Base-by-base conservation (phyloP, 2,329 filamentous ascomycete species). In the Phaeomoniella chlamydospora region DNA sequence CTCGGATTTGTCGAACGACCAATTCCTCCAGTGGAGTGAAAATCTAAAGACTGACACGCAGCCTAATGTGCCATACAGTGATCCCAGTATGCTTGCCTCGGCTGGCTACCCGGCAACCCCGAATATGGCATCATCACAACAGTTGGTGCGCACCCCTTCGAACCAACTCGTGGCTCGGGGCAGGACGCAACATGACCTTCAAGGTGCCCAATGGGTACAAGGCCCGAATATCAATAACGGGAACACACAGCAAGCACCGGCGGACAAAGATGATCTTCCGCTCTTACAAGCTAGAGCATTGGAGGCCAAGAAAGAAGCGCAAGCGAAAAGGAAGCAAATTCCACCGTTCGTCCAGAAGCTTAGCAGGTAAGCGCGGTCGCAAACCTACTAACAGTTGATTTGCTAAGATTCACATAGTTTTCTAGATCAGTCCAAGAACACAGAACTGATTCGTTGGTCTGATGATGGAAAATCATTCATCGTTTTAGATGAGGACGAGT, bases 301-400 rank as follows among this genome's bases (percentile, higher is more conserved):
- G 44, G 65, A 80, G 42, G 86, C 86, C 5, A 94, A 92, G 64
- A 75, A 79, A 52, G 90, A 96, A 39, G 80, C 87, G 1, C 81
- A 87, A 54, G 72, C 79, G 12, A 96, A 94, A 58, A 70, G 87
- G 49, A 96, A 96, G 59, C 83, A 92, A 51, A 96, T 98, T 9
- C 88, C 90, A 1, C 88, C 90, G 0, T 98, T 98, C 64, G 87
- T 98, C 31, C 87, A 94, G 57, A 98, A 98, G 55, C 62, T 98
- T 37, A 93, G 86, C 75, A 96, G 88, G 88, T 92, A 65, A 62
- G 73, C 51, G 33, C 19, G 10, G 14, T 12, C 3, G 13, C n/a
- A n/a, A 16, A 29, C 22, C 26, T 31, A 18, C 33, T 14, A n/a
- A 6, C 10, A 19, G 15, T 15, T 13, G 6, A n/a, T n/a, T n/a